Base-by-base conservation (phyloP, 768 basidiomycete species). In the Lactarius indigo region DNA sequence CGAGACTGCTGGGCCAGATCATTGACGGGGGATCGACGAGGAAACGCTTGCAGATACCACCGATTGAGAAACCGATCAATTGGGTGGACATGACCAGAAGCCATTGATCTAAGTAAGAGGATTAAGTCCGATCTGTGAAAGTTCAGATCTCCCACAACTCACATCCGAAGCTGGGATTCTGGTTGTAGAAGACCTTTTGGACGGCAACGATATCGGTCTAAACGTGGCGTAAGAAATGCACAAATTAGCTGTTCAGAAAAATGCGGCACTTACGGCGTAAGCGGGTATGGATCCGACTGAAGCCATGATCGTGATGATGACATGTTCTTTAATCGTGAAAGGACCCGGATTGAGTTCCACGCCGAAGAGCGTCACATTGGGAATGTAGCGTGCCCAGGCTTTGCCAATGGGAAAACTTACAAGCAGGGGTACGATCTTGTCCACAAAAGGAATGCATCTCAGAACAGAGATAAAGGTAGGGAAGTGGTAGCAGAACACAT, bases 281-380 rank as follows among this genome's bases (percentile, higher is more conserved):
- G 79, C 78, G 28, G 73, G 72, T 12, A 63, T 57, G 31, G 69
- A 71, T 31, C 74, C 79, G 37, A 79, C 76, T 58, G 73, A 75
- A 15, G 79, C 78, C 79, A 80, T 79, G 61, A 82, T 80, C 17
- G 71, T 77, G 65, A 81, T 78, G 59, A 83, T 67, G 33, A 86
- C 86, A 76, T 88, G 87, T 73, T 90, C 90, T 76, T 92, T 92
- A 72, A 90, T 84, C 2, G 83, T 82, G 78, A 90, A 92, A 3
- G 83, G 87, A 23, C 90, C 90, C 18, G 87, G 87, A 70, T 89
- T 89, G 56, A 89, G 70, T 3, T 77, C 72, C 8, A 80, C 41
- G 10, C 86, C 86, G 47, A 86, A 80, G 23, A 88, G 74, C 64
- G 77, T 82, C 75, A 82, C 74, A 66, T 82, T 80, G 26, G 86